A percentile compares a stretch with the other conserved stretches of the same genome.
Evolutionary conservation across 495 filamentous ascomycete genomes (phyloP).

Genomic region (Aspergillus carlsbadensis): DNA sequence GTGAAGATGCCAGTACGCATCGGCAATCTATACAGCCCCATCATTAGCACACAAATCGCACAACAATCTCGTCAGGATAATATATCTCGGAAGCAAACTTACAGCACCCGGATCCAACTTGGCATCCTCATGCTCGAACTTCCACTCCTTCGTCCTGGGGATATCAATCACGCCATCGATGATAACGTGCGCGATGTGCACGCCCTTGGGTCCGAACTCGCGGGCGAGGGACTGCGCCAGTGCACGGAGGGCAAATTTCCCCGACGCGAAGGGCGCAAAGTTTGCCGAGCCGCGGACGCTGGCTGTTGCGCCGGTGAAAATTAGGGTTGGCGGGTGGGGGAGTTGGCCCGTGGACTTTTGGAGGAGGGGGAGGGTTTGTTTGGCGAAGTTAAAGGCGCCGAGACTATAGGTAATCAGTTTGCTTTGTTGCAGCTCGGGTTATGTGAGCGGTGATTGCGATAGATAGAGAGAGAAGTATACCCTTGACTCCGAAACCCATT

Average conservation of each 20-base stretch:
- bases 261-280: conserved; percentile 70
- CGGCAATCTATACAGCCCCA: conserved; percentile 68
- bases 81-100: conserved; percentile 46
- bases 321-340: conserved; percentile 69
- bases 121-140: conserved; percentile 61
- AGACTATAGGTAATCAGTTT: too few species aligned
- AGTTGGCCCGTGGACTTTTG: conserved; percentile 55
- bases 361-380: conserved; percentile 70
- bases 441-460: neutral
- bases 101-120: conserved; percentile 82
- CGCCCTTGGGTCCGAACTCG: conserved; percentile 86
- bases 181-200: conserved; percentile 84
- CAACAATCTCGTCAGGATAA: too few species aligned
- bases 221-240: conserved; percentile 75
- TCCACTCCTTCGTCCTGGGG: conserved; percentile 62
- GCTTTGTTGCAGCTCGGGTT: too few species aligned
- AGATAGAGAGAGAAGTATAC: conserved; percentile 33
- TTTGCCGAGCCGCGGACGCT: conserved; percentile 70
- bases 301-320: conserved; percentile 86
- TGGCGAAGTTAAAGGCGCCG: conserved; percentile 78
- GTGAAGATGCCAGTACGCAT: conserved; percentile 85
- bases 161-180: conserved; percentile 91
- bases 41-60: conserved; percentile 16
- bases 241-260: conserved; percentile 80
- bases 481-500: conserved; percentile 55